phyloP scores from a whole-genome alignment of 2,329 filamentous ascomycete species.

The Aschersonia sp. region DNA sequence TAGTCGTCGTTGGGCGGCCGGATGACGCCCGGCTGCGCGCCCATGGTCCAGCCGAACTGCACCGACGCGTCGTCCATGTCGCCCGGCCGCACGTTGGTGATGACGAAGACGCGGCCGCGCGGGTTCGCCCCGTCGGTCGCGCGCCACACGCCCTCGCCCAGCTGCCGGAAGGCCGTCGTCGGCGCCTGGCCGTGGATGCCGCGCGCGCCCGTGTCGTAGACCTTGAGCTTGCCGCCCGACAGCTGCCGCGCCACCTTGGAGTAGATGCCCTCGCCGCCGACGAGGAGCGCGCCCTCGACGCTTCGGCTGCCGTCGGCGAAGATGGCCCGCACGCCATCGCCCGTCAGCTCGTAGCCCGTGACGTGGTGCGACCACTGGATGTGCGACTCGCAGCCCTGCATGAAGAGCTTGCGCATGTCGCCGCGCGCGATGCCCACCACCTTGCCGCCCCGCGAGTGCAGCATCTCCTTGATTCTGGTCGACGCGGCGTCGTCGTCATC shows the following conservation, averaged over 20 bases:
- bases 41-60: constrained; percentile 51
- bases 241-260: constrained; percentile 46
- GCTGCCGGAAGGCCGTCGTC: constrained; percentile 41
- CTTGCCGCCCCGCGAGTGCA: constrained; percentile 40
- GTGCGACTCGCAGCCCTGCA: constrained; percentile 37
- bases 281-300: constrained; percentile 40
- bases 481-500: not conserved
- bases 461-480: constrained; percentile 11
- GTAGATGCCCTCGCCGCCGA: constrained; percentile 49
- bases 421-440: constrained; percentile 47
- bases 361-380: constrained; percentile 43
- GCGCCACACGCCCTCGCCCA: constrained; percentile 49
- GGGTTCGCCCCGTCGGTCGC: constrained; percentile 32
- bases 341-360: constrained; percentile 12
- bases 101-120: constrained; percentile 34
- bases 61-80: constrained; percentile 44
- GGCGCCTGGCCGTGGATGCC: constrained; percentile 54
- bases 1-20: constrained; percentile 44
- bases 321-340: constrained; percentile 44
- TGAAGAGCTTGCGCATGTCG: constrained; percentile 46
- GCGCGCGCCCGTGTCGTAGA: constrained; percentile 47
- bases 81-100: constrained; percentile 47
- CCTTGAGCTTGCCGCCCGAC: constrained; percentile 40
- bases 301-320: constrained; percentile 47
- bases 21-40: constrained; percentile 41